These are phyloP conservation scores for Penicillium sp. DNA, from an alignment of 2,329 filamentous ascomycete genomes.

Conservation along the genomic window DNA sequence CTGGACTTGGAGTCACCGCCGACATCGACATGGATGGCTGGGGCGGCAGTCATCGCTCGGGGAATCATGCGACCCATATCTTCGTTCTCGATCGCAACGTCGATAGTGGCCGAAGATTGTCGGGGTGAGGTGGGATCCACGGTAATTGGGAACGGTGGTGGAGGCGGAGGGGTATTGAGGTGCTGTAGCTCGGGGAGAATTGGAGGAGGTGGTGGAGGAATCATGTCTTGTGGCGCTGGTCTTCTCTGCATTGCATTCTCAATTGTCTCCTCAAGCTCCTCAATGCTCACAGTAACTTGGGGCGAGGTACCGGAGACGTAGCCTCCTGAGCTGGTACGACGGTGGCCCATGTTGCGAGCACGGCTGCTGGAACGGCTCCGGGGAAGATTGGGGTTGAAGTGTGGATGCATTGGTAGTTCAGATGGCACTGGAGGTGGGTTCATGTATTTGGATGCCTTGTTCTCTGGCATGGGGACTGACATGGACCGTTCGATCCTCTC, in stretches of 20 bases:
- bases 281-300: constrained; percentile 53
- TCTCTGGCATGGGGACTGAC: constrained; percentile 38
- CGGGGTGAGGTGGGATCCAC: constrained; percentile 29
- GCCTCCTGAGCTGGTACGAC: constrained; percentile 25
- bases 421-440: constrained; percentile 21
- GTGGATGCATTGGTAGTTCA: constrained; percentile 42
- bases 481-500: constrained; percentile 40
- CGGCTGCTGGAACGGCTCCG: constrained; percentile 44
- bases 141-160: constrained; percentile 45
- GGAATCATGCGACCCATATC: constrained; percentile 35
- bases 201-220: constrained; percentile 32
- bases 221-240: constrained; percentile 17
- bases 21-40: constrained; percentile 15
- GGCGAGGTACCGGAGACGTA: constrained; percentile 32
- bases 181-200: constrained; percentile 64
- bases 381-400: constrained; percentile 41
- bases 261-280: constrained; percentile 57
- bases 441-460: constrained; percentile 14
- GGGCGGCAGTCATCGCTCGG: constrained; percentile 39
- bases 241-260: constrained; percentile 33
- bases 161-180: constrained; percentile 55
- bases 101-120: constrained; percentile 41
- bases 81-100: constrained; percentile 43
- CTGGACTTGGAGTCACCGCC: not conserved
- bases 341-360: constrained; percentile 30